Evolutionary conservation across 306 rosid species (phyloP), one percentile per base, ranked within the genome.

Genomic region (Ceratonia siliqua): DNA sequence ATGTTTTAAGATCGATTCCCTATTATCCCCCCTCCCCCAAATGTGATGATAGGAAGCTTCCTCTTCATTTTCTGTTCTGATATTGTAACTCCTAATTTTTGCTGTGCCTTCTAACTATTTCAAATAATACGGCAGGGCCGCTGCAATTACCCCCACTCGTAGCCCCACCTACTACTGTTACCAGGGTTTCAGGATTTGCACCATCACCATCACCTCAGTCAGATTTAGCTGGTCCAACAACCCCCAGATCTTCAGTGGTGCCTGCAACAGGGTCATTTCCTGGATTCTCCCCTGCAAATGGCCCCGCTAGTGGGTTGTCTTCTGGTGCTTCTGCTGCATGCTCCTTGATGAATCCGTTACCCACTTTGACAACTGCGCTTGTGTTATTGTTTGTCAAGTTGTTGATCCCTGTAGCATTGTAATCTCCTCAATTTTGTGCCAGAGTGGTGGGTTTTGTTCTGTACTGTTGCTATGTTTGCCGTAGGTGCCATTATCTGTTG

Each of bases 121-220:
- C 27, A 53, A 80, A 84, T 65, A 61, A 38, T 74, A 24, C 52
- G 78, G 68, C 99, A 94, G 99, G 92, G 57, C 69, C 82, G 0
- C 97, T 82, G 62, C 81, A 82, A 86, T 88, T 92, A 59, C 99
- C 97, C 17, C 89, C 93, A 2, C 91, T 92, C 8, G 50, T 81
- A 45, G 99, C 87, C 21, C 99, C 99, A 8, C 99, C 97, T 25
- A 75, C 95, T 13, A 32, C 95, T 3, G 90, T 89, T 55, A 43
- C 53, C 24, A 79, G 50, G 52, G 94, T 90, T 38, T 30, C 91
- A 0, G 35, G 72, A 2, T 89, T 78, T 82, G 91, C 90, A 13
- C 97, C 97, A 0, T 70, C 96, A 11, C 97, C 98, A 17, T 46
- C 96, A 18, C 97, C 98, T 45, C 76, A 67, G 82, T 87, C 82